Conservation (phyloP, 1,139 yeast species). For the Suhomyces bokatorum region DNA sequence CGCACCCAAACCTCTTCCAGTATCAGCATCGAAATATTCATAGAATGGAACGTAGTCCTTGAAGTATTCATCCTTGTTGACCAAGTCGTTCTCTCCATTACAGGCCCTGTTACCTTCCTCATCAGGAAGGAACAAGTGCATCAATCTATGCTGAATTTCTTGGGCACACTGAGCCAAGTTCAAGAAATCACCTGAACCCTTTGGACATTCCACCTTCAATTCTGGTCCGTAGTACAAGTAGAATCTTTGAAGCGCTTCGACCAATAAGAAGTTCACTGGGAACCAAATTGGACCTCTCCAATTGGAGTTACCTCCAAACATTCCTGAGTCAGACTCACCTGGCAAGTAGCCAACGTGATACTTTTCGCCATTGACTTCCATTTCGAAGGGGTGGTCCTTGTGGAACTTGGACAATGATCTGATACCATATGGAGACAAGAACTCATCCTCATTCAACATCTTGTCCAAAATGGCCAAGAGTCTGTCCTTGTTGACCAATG, state of each 20-base stretch:
- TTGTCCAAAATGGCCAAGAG: constrained; percentile 72
- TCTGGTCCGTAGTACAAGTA: constrained; percentile 88
- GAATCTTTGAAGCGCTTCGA: constrained; percentile 87
- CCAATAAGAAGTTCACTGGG: constrained; percentile 85
- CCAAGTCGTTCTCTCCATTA: constrained; percentile 65
- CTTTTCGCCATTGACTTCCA: constrained; percentile 79
- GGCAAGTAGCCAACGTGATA: constrained; percentile 81
- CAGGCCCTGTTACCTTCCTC: constrained; percentile 74
- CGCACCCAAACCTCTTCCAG: constrained; percentile 94
- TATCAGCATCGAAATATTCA: constrained; percentile 94
- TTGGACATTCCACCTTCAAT: constrained; percentile 87
- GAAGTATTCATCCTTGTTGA: constrained; percentile 72
- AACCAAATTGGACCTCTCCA: constrained; percentile 99
- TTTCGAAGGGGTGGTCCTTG: constrained; percentile 80
- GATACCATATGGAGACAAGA: constrained; percentile 83
- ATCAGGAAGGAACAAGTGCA: constrained; percentile 75
- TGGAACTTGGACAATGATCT: constrained; percentile 89
- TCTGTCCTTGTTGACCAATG: constrained; percentile 82
- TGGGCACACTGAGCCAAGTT: constrained; percentile 93
- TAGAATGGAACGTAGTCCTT: constrained; percentile 77
- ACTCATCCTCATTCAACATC: constrained; percentile 88
- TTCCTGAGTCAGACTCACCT: constrained; percentile 91
- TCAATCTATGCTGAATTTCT: constrained; percentile 84
- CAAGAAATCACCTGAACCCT: constrained; percentile 76
- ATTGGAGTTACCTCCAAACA: constrained; percentile 96